Evolutionary conservation across 768 basidiomycete genomes (phyloP).

Genomic region (Hypsizygus marmoreus): DNA sequence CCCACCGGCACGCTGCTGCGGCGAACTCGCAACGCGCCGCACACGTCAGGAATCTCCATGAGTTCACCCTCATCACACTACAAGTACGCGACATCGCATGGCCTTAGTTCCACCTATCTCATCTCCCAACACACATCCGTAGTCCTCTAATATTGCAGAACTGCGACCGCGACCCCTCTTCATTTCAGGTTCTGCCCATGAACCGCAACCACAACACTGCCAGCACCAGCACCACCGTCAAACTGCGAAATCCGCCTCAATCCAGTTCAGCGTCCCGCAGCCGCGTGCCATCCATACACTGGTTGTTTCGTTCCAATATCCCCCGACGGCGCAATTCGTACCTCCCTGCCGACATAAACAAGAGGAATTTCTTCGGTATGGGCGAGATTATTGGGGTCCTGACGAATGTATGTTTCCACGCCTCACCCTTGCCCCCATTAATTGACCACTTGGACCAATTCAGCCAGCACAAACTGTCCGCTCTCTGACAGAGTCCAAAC

Average conservation of each 20-base stretch:
- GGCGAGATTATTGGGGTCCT: constrained; percentile 77
- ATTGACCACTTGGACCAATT: constrained; percentile 11
- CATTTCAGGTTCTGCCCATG: constrained; percentile 16
- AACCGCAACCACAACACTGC: constrained; percentile 15
- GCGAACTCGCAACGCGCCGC: constrained; percentile 18
- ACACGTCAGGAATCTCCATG: constrained; percentile 14
- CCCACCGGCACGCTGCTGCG: constrained; percentile 10
- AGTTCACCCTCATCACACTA: constrained; percentile 16
- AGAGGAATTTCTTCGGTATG: constrained; percentile 78
- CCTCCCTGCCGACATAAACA: constrained; percentile 60
- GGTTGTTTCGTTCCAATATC: constrained; percentile 77
- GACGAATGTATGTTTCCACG: constrained; percentile 63
- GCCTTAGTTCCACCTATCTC: constrained; percentile 18
- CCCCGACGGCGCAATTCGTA: constrained; percentile 64
- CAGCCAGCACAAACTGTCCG: constrained; percentile 81
- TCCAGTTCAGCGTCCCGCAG: constrained; percentile 22
- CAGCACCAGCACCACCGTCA: constrained; percentile 18
- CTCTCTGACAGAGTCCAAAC: constrained; percentile 76
- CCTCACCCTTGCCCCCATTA: too few relatives aligned
- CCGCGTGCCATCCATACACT: constrained; percentile 53
- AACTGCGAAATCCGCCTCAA: constrained; percentile 27
- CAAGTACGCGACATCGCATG: constrained; percentile 25
- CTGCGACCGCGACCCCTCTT: constrained; percentile 9
- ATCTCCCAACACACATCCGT: constrained; percentile 1
- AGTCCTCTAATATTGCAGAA: constrained; percentile 6